Evolutionary conservation across 495 filamentous ascomycete genomes (phyloP), one percentile per base, ranked within the genome.

Genomic region (Coniosporium apollinis): DNA sequence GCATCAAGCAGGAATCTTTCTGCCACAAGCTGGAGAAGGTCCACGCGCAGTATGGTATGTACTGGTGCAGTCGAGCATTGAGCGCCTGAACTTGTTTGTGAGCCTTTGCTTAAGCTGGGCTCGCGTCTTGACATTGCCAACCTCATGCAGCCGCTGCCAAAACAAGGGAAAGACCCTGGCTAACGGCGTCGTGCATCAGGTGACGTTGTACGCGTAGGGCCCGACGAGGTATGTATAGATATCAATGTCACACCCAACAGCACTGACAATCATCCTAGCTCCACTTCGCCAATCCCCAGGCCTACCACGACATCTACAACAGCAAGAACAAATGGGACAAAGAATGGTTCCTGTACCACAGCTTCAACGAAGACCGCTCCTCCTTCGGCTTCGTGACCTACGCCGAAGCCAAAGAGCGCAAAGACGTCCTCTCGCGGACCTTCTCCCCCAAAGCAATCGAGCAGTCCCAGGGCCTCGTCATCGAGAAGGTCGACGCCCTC

Each of bases 231-330:
- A 34, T 22, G 18, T 32, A 26, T n/a, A n/a, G 9, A 39, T 18
- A 5, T n/a, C 10, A 3, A 20, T 6, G 5, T 17, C 4, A 22
- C 30, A 37, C 9, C 19, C 2, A 22, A 25, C 9, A 2, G 10
- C 24, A 31, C 15, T 29, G 13, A 21, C 14, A 18, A 33, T 11
- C 2, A 9, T 17, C 13, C 1, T 34, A 65, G 60, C 49, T 61
- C 9, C 60, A 65, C 35, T 65, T 65, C 39, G 36, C 43, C 1
- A 43, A 49, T 3, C 61, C 61, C 5, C 37, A 51, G 4, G 55
- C 47, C 11, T 63, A 63, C 34, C 39, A 50, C 14, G 52, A 52
- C 13, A 60, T 65, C 9, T 63, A 62, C 40, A 55, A 50, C 36
- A 18, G 38, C 5, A 41, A 38, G 7, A 42, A 43, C 8, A 50